Conservation (phyloP, 2,329 filamentous ascomycete genomes). For the Scedosporium boydii region DNA sequence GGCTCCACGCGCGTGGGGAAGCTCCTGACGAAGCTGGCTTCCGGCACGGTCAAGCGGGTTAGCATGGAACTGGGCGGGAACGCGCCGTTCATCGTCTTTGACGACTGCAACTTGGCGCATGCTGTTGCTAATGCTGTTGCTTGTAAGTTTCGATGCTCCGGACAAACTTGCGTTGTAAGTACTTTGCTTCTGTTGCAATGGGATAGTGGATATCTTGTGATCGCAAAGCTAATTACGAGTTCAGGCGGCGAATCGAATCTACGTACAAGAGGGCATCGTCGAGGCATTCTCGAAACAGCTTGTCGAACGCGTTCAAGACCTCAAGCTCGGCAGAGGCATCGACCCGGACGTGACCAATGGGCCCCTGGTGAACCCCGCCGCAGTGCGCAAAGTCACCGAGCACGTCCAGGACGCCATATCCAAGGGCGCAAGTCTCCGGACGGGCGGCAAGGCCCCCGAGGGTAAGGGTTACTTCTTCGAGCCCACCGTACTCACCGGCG, state of each 20-base stretch:
- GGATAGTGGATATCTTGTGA: neutral
- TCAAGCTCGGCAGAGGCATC: constrained; percentile 71
- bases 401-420: constrained; percentile 71
- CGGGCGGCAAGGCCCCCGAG: constrained; percentile 69
- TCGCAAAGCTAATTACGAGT: neutral
- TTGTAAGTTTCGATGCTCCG: constrained; percentile 88
- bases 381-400: constrained; percentile 65
- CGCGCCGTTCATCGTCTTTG: constrained; percentile 93
- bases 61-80: constrained; percentile 93
- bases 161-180: constrained; percentile 74
- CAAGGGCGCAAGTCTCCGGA: constrained; percentile 66
- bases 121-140: constrained; percentile 76
- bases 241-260: constrained; percentile 70
- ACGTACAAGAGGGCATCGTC: constrained; percentile 69
- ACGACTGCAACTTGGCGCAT: constrained; percentile 80
- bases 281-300: constrained; percentile 62
- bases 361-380: constrained; percentile 76
- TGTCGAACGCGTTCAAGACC: constrained; percentile 60
- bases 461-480: constrained; percentile 85
- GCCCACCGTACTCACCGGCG: constrained; percentile 79
- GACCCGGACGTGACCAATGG: constrained; percentile 64
- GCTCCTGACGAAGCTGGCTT: constrained; percentile 80
- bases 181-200: neutral
- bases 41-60: constrained; percentile 70
- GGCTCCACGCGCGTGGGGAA: constrained; percentile 64